Evolutionary conservation across 495 filamentous ascomycete species (phyloP).

Genomic region (Aspergillus kassunensis): DNA sequence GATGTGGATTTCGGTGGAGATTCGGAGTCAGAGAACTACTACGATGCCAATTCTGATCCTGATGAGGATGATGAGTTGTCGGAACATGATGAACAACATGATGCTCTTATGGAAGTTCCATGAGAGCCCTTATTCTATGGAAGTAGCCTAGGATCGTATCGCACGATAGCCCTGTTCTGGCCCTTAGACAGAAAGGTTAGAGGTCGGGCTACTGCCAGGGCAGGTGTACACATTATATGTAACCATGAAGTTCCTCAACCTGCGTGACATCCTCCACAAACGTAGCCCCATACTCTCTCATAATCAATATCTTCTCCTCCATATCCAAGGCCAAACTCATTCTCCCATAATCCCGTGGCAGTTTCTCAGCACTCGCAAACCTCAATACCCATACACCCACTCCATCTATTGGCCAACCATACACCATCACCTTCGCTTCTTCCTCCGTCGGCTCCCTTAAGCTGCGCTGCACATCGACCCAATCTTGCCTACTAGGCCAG

Average conservation of each 20-base stretch:
- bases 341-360: constrained; percentile 16
- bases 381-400: constrained; percentile 9
- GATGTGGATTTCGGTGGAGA: too few species aligned
- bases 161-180: too few species aligned
- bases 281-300: constrained; percentile 13
- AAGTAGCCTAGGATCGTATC: too few species aligned
- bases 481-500: constrained; percentile 4
- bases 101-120: too few species aligned
- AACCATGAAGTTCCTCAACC: constrained; percentile 15
- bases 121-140: too few species aligned
- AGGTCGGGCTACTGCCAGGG: too few species aligned
- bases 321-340: constrained; percentile 11
- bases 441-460: background rate
- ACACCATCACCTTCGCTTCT: background rate
- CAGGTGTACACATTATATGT: too few species aligned
- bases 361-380: constrained; percentile 2
- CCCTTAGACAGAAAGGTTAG: too few species aligned
- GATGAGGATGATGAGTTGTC: too few species aligned
- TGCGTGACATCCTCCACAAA: constrained; percentile 11
- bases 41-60: too few species aligned
- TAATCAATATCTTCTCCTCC: constrained; percentile 14
- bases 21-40: too few species aligned
- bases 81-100: too few species aligned
- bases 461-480: background rate
- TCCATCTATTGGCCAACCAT: constrained; percentile 3